Base-by-base conservation (phyloP, 2,329 filamentous ascomycete species). In the Fusarium verticillioides region DNA sequence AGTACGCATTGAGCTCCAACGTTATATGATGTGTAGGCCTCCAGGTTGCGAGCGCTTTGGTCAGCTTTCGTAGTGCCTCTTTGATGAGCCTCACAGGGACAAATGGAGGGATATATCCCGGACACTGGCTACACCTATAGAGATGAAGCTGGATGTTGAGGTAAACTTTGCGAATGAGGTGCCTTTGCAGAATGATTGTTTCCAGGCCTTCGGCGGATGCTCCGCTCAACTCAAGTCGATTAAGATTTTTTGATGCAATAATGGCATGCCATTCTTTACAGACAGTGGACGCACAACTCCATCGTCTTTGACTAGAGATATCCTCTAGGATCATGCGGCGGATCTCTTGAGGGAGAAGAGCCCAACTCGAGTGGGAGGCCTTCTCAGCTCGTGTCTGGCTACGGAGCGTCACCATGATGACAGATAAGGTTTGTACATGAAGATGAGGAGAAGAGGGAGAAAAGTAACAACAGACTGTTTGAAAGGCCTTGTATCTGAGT, bases 231-330 rank as follows among this genome's bases (percentile, higher is more conserved):
- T 58, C 50, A n/a, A 62, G 37, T 12, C 37, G 32, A 18, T 32
- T 16, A 15, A 62, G 23, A 3, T 62, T 57, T n/a, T 44, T 58
- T n/a, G 32, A 13, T 37, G 39, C 37, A 42, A 62, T 23, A 23
- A 44, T 23, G 39, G 23, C 23, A 23, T 57, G 49, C 59, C 49
- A 44, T 36, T 62, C 16, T 58, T 36, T 62, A 37, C 50, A 58
- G 21, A 62, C 39, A 32, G 30, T 13, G 28, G 50, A 44, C 9
- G 49, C 30, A 39, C 23, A 12, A 28, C 50, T 26, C 49, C 39
- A 58, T 13, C 39, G 23, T n/a, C 23, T 28, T 44, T 43, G 39
- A 8, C 5, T 16, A 12, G 50, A 58, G 39, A 58, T 44, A 5
- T 37, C 23, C 12, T 58, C 39, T 15, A 62, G 23, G 32, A 62